Evolutionary conservation across 2,329 filamentous ascomycete genomes (phyloP).

Genomic region (Purpureocillium lavendulum): DNA sequence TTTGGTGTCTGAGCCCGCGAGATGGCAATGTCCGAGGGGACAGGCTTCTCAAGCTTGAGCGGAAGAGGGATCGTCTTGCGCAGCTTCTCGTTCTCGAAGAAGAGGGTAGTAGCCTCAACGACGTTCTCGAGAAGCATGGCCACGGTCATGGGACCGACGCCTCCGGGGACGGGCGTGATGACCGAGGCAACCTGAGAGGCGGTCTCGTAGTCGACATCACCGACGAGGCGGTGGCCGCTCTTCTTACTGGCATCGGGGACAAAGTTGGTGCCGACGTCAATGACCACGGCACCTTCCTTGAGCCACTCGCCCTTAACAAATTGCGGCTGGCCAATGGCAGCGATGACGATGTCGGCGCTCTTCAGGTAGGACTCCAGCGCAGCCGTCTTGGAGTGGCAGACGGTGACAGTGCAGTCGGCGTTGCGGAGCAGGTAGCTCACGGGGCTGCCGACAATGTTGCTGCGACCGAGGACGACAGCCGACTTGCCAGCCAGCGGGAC

Average conservation of each 20-base stretch:
- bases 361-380: slow-evolving; percentile 68
- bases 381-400: slow-evolving; percentile 85
- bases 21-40: slow-evolving; percentile 93
- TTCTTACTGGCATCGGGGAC: slow-evolving; percentile 83
- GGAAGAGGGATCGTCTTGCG: slow-evolving; percentile 76
- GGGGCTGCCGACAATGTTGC: slow-evolving; percentile 94
- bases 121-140: slow-evolving; percentile 97
- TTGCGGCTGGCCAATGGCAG: slow-evolving; percentile 78
- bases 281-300: slow-evolving; percentile 89
- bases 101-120: slow-evolving; percentile 72
- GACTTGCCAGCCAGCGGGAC: slow-evolving; percentile 83
- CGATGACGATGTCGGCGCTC: slow-evolving; percentile 80
- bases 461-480: slow-evolving; percentile 87
- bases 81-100: slow-evolving; percentile 75
- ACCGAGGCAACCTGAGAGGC: slow-evolving; percentile 79
- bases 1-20: slow-evolving; percentile 89
- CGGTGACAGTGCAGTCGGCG: slow-evolving; percentile 91
- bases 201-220: slow-evolving; percentile 87
- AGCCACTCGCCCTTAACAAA: slow-evolving; percentile 95
- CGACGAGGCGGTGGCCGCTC: slow-evolving; percentile 84
- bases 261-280: slow-evolving; percentile 97
- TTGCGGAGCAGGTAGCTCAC: slow-evolving; percentile 94
- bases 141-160: slow-evolving; percentile 97
- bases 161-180: slow-evolving; percentile 93
- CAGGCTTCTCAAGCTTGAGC: slow-evolving; percentile 67